phyloP scores from a whole-genome alignment of 495 filamentous ascomycete species.

The Annulohypoxylon maeteangense region DNA sequence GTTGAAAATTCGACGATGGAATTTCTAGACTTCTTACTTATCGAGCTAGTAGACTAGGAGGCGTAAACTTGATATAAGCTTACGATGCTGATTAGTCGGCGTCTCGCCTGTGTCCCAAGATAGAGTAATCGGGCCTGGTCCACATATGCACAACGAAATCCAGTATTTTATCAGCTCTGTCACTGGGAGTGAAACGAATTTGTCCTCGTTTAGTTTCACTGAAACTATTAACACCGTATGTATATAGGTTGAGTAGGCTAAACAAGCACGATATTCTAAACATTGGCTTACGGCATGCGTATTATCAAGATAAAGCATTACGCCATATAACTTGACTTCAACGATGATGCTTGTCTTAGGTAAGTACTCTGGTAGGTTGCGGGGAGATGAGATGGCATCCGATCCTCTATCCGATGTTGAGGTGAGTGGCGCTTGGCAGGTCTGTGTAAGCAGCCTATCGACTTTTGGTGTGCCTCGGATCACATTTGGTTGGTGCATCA shows the following conservation, averaged over 20 bases:
- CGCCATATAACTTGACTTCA: not conserved
- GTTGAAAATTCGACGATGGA: slow-evolving; percentile 33
- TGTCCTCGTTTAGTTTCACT: slow-evolving; percentile 9
- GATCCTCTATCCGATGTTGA: slow-evolving; percentile 7
- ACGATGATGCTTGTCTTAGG: not conserved
- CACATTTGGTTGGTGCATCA: slow-evolving; percentile 8
- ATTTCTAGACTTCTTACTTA: slow-evolving; percentile 17
- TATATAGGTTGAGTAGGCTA: not conserved
- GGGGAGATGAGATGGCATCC: slow-evolving; percentile 14
- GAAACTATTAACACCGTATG: not conserved
- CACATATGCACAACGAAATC: slow-evolving; percentile 17
- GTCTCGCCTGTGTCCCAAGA: slow-evolving; percentile 26
- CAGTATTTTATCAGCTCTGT: not conserved
- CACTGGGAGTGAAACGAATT: slow-evolving; percentile 19
- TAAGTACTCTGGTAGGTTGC: not conserved
- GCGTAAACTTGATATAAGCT: not conserved
- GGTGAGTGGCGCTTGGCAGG: not conserved
- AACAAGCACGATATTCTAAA: not conserved
- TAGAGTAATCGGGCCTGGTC: not conserved
- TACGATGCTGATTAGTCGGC: slow-evolving; percentile 35
- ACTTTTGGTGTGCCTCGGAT: slow-evolving; percentile 5
- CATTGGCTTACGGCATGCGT: slow-evolving; percentile 14
- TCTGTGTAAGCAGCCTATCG: not conserved
- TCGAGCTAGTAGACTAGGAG: not conserved
- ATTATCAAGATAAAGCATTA: slow-evolving; percentile 14